These are phyloP conservation scores for Pythium vanterpoolii DNA, from an alignment of 352 stramenopile genomes.

Conservation along the genomic window DNA sequence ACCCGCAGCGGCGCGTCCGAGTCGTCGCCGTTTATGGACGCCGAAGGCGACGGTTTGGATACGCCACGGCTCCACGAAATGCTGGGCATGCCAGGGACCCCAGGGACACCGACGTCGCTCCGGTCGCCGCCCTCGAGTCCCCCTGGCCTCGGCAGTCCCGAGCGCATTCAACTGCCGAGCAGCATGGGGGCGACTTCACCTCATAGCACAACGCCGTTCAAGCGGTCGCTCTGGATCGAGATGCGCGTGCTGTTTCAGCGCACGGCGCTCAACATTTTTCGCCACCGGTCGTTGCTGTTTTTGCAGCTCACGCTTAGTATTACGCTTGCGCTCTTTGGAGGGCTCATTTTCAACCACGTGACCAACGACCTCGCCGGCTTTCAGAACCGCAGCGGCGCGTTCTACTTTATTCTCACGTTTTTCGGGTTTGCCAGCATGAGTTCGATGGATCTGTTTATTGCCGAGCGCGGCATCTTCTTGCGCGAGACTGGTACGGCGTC, in stretches of 20 bases:
- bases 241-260: slow-evolving; percentile 67
- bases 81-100: slow-evolving; percentile 18
- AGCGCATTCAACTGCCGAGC: slow-evolving; percentile 11
- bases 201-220: slow-evolving; percentile 12
- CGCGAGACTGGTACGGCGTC: slow-evolving; percentile 55
- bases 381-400: slow-evolving; percentile 80
- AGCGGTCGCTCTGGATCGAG: slow-evolving; percentile 51
- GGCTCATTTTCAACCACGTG: slow-evolving; percentile 79
- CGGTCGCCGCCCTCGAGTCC: slow-evolving; percentile 27
- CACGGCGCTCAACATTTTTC: slow-evolving; percentile 68
- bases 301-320: slow-evolving; percentile 62
- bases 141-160: slow-evolving; percentile 17
- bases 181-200: background rate
- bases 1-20: slow-evolving; percentile 23
- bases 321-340: slow-evolving; percentile 55
- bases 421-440: slow-evolving; percentile 84
- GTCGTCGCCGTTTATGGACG: slow-evolving; percentile 56
- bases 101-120: slow-evolving; percentile 12
- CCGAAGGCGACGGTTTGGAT: slow-evolving; percentile 37
- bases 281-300: slow-evolving; percentile 66
- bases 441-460: slow-evolving; percentile 83
- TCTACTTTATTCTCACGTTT: slow-evolving; percentile 86
- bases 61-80: slow-evolving; percentile 40
- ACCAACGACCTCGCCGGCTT: slow-evolving; percentile 81
- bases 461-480: slow-evolving; percentile 70